Percentiles rank a stretch among this genome's conserved stretches.
Conservation (phyloP, 768 basidiomycete genomes). For the Inosperma sp. region DNA sequence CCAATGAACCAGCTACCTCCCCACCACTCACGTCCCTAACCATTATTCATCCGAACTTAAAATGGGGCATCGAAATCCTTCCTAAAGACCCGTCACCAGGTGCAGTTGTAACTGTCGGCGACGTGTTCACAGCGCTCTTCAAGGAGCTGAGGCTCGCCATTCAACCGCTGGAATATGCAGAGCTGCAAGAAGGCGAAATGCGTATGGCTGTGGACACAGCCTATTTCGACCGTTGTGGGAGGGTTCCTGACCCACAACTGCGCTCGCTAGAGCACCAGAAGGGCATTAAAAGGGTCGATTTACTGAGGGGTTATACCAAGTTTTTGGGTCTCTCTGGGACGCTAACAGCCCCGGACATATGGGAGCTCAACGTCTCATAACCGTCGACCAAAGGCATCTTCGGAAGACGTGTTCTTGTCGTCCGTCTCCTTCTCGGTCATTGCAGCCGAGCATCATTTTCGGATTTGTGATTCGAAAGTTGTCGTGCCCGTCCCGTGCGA, state of each 20-base stretch:
- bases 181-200: constrained; percentile 28
- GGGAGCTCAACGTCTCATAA: constrained; percentile 40
- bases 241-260: constrained; percentile 28
- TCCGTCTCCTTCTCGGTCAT: constrained; percentile 4
- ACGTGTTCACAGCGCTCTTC: constrained; percentile 47
- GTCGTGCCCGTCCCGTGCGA: not conserved
- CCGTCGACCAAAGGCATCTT: not conserved
- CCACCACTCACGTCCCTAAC: constrained; percentile 35
- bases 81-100: constrained; percentile 23
- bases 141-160: constrained; percentile 44
- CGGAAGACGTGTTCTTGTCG: not conserved
- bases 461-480: not conserved
- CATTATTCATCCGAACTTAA: constrained; percentile 33
- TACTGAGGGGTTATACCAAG: constrained; percentile 41
- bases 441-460: not conserved
- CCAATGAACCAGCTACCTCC: constrained; percentile 37
- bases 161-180: constrained; percentile 41
- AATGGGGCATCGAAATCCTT: constrained; percentile 33
- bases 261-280: constrained; percentile 38
- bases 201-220: constrained; percentile 39
- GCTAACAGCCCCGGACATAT: constrained; percentile 36
- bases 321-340: constrained; percentile 51
- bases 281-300: constrained; percentile 54
- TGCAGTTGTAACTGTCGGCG: constrained; percentile 40
- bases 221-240: constrained; percentile 40